Percentiles rank a stretch among this genome's conserved stretches.
Conservation (phyloP, 768 basidiomycete species). For the Hericium alpestre region DNA sequence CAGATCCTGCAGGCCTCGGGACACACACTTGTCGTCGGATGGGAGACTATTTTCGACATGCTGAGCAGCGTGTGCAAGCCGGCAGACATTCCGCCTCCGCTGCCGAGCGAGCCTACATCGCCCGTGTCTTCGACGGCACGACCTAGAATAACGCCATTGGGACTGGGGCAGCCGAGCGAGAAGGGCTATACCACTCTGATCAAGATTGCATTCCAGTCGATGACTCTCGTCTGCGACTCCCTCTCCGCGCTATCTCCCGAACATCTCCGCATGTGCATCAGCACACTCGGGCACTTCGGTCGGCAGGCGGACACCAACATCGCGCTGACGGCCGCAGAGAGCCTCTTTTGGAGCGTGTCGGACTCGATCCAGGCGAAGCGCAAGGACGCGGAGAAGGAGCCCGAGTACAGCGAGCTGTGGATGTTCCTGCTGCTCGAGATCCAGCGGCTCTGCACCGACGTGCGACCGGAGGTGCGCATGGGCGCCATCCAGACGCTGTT, state of each 20-base stretch:
- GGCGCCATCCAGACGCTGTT: conserved; percentile 95
- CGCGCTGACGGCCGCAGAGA: conserved; percentile 86
- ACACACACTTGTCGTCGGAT: conserved; percentile 85
- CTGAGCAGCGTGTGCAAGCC: conserved; percentile 78
- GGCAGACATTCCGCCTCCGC: conserved; percentile 25
- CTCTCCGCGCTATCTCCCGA: conserved; percentile 70
- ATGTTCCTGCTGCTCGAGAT: conserved; percentile 83
- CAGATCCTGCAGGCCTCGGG: conserved; percentile 86
- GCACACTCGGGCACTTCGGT: conserved; percentile 84
- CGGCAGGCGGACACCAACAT: conserved; percentile 93
- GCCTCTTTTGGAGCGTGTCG: conserved; percentile 90
- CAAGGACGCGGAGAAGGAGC: conserved; percentile 47
- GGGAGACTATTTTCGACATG: conserved; percentile 91
- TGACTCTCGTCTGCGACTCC: conserved; percentile 91
- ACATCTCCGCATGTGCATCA: conserved; percentile 81
- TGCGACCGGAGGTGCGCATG: conserved; percentile 78
- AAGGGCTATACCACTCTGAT: conserved; percentile 68
- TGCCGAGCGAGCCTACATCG: conserved; percentile 20
- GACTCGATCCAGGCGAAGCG: conserved; percentile 87
- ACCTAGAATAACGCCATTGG: conserved; percentile 24
- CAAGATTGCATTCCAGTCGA: conserved; percentile 87
- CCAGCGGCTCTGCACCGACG: conserved; percentile 70
- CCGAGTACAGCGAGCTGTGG: conserved; percentile 83
- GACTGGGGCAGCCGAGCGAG: conserved; percentile 44
- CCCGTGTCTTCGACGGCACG: conserved; percentile 22